phyloP scores from a whole-genome alignment of 2,329 filamentous ascomycete species.

The Onygena corvina region DNA sequence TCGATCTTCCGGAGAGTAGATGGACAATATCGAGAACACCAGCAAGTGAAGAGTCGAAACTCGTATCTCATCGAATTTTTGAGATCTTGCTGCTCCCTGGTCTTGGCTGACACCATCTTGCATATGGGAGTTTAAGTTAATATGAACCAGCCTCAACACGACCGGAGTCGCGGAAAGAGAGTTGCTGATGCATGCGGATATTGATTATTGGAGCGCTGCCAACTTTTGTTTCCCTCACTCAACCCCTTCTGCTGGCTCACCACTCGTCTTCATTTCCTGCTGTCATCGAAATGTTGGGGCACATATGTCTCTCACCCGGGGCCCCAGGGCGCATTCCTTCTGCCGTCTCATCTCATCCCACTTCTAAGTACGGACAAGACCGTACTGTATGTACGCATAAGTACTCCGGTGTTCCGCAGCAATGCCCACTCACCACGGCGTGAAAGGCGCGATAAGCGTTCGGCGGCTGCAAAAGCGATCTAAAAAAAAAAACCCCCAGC shows the following conservation, averaged over 20 bases:
- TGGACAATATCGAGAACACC: not conserved
- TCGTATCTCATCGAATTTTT: not conserved
- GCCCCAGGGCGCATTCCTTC: no score
- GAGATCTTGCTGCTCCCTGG: not conserved
- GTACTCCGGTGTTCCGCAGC: not conserved
- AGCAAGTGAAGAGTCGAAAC: not conserved
- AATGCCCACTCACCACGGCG: not conserved
- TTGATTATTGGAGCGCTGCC: not conserved
- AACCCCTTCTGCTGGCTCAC: not conserved
- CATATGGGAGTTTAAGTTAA: not conserved
- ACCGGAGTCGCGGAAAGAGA: not conserved
- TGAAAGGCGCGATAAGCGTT: not conserved
- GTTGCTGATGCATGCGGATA: not conserved
- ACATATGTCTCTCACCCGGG: not conserved
- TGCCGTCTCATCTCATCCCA: no score
- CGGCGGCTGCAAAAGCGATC: not conserved
- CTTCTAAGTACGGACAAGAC: no score
- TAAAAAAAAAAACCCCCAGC: not conserved
- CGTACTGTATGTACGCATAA: no score
- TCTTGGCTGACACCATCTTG: constrained; percentile 2
- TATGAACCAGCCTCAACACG: constrained; percentile 3
- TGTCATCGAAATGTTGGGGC: no score
- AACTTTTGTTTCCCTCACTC: no score
- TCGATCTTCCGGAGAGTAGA: no score
- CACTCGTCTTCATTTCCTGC: not conserved